phyloP scores from a whole-genome alignment of 495 filamentous ascomycete genomes.

The Aspergillus egyptiacus region DNA sequence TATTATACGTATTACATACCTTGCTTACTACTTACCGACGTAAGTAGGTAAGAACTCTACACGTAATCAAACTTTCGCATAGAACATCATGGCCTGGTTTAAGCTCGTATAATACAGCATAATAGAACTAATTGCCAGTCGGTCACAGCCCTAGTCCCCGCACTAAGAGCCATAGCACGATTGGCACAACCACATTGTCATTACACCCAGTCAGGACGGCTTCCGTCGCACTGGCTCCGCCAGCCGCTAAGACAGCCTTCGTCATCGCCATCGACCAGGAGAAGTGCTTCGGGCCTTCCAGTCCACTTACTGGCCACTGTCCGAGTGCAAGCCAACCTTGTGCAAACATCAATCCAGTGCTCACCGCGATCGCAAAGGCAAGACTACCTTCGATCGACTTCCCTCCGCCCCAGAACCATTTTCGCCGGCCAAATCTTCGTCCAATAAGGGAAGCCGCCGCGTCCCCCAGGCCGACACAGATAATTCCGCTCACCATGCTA shows the following conservation, averaged over 20 bases:
- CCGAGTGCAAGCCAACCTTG: constrained; percentile 70
- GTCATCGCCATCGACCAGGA: constrained; percentile 40
- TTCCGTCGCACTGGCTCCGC: constrained; percentile 83
- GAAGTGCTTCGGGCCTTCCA: constrained; percentile 21
- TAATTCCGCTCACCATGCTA: constrained; percentile 81
- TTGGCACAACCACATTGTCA: constrained; percentile 97
- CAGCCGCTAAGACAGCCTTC: constrained; percentile 64
- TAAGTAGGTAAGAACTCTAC: no score
- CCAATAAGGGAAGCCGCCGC: constrained; percentile 91
- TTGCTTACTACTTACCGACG: no score
- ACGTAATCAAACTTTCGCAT: no score
- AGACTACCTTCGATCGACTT: constrained; percentile 90
- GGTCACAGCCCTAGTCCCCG: constrained; percentile 64
- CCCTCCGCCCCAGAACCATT: constrained; percentile 96
- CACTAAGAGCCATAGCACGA: constrained; percentile 86
- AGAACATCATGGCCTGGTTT: no score
- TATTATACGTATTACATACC: no score
- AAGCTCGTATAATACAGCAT: constrained; percentile 8
- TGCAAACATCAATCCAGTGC: constrained; percentile 62
- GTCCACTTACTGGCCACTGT: constrained; percentile 52
- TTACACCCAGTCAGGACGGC: constrained; percentile 95
- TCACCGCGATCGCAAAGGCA: constrained; percentile 79
- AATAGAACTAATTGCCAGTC: constrained; percentile 2
- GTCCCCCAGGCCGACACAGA: constrained; percentile 94
- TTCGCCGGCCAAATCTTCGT: constrained; percentile 73